Evolutionary conservation across 805 yeast species (phyloP).

Genomic region (Torulaspora indica): DNA sequence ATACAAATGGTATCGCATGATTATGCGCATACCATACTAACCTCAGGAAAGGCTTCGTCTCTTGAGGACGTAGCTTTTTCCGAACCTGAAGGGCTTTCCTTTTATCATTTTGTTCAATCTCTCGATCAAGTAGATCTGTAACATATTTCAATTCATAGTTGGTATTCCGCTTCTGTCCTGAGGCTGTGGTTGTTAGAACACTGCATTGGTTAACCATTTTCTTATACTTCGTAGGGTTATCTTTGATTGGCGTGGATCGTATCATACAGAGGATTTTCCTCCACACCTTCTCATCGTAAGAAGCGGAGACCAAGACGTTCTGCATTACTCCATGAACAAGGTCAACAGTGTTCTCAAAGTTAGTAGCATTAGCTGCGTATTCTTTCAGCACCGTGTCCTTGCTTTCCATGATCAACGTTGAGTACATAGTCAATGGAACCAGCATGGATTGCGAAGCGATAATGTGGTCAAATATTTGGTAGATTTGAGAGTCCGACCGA

Average conservation of each 20-base stretch:
- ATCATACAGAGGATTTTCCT: conserved; percentile 13
- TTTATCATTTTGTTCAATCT: conserved; percentile 18
- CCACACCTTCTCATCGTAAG: conserved; percentile 19
- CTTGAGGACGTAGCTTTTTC: conserved; percentile 5
- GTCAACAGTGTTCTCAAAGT: conserved; percentile 36
- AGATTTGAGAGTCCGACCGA: conserved; percentile 41
- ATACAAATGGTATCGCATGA: conserved; percentile 11
- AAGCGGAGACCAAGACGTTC: conserved; percentile 32
- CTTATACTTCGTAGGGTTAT: conserved; percentile 7
- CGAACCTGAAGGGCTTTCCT: conserved; percentile 9
- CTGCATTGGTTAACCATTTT: conserved; percentile 26
- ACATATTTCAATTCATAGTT: conserved; percentile 10
- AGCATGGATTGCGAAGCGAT: conserved; percentile 53
- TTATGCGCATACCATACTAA: conserved; percentile 7
- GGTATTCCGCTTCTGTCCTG: conserved; percentile 10
- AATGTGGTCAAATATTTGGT: conserved; percentile 64
- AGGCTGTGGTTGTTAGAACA: conserved; percentile 29
- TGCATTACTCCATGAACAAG: conserved; percentile 41
- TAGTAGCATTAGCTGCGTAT: conserved; percentile 17
- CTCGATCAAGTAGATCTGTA: conserved; percentile 15
- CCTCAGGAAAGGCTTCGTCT: conserved; percentile 6
- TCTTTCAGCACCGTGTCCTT: conserved; percentile 42
- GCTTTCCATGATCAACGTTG: conserved; percentile 45
- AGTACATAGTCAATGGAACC: conserved; percentile 57
- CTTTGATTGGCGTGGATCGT: conserved; percentile 4